Percentiles rank a stretch among this genome's conserved stretches.
These are phyloP conservation scores for Solanum arcanum DNA, from an alignment of 257 asterid species.

Conservation along the genomic window DNA sequence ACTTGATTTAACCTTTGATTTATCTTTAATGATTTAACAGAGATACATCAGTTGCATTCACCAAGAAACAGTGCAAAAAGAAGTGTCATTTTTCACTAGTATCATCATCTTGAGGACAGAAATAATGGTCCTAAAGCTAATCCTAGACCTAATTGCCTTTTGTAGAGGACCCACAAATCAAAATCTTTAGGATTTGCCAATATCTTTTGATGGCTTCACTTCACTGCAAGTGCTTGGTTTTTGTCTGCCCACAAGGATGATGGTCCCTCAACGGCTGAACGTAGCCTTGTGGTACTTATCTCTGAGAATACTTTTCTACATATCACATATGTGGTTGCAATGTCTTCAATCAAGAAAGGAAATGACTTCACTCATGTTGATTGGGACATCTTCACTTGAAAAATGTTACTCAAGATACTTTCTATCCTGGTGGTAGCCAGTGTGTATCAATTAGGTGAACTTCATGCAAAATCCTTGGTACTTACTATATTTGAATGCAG, in stretches of 20 bases:
- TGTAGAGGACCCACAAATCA: constrained; percentile 1
- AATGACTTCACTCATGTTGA: background rate
- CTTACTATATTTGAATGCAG: background rate
- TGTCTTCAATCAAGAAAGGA: background rate
- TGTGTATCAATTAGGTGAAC: background rate
- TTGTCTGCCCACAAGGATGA: background rate
- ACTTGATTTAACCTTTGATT: background rate
- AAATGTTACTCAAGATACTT: background rate
- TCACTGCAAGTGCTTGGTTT: background rate
- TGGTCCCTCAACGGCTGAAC: background rate
- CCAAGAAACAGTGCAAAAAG: background rate
- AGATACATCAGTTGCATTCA: background rate
- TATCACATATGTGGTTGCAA: background rate
- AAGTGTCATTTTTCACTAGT: background rate
- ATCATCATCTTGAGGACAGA: background rate
- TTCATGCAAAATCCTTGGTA: background rate
- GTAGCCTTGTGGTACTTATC: background rate
- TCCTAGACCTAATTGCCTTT: background rate
- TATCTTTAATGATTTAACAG: background rate
- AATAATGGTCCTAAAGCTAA: background rate
- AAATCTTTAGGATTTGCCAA: constrained; percentile 1
- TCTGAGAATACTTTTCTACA: background rate
- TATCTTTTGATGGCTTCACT: background rate
- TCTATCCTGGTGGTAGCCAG: background rate
- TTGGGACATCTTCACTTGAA: background rate